Evolutionary conservation across 2,329 filamentous ascomycete genomes (phyloP).

Genomic region (Paraphaeosphaeria sporulosa): DNA sequence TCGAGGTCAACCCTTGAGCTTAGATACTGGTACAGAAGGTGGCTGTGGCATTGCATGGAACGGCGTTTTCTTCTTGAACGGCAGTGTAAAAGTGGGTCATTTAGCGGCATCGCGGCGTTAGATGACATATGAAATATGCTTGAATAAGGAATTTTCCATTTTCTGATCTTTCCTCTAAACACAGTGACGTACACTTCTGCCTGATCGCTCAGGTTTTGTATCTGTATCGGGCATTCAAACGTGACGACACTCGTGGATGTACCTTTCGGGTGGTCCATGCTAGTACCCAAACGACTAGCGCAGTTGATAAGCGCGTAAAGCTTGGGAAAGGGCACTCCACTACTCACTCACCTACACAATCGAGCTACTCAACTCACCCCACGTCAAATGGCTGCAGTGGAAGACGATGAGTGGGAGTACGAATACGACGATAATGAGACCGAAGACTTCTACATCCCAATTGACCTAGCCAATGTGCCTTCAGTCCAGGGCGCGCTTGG

Average conservation of each 20-base stretch:
- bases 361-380: not conserved
- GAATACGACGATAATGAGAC: slow-evolving; percentile 63
- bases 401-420: slow-evolving; percentile 66
- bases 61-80: slow-evolving; percentile 3
- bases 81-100: slow-evolving; percentile 2
- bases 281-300: not conserved
- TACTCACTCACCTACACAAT: not conserved
- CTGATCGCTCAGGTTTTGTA: too few relatives aligned
- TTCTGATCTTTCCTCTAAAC: not conserved
- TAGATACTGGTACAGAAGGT: not conserved
- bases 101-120: slow-evolving; percentile 17
- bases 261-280: too few relatives aligned
- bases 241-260: too few relatives aligned
- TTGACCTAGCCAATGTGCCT: slow-evolving; percentile 61
- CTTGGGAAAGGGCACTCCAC: not conserved
- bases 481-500: slow-evolving; percentile 22
- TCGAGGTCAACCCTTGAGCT: slow-evolving; percentile 69
- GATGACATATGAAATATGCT: not conserved
- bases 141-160: not conserved
- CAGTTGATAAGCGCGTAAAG: not conserved
- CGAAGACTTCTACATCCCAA: slow-evolving; percentile 67
- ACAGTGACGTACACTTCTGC: not conserved
- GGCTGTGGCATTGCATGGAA: slow-evolving; percentile 4
- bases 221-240: not conserved
- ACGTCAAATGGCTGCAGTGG: slow-evolving; percentile 28